A percentile compares a stretch with the other conserved stretches of the same genome.
Evolutionary conservation across 768 basidiomycete species (phyloP).

Genomic region (Pulveroboletus sp.): DNA sequence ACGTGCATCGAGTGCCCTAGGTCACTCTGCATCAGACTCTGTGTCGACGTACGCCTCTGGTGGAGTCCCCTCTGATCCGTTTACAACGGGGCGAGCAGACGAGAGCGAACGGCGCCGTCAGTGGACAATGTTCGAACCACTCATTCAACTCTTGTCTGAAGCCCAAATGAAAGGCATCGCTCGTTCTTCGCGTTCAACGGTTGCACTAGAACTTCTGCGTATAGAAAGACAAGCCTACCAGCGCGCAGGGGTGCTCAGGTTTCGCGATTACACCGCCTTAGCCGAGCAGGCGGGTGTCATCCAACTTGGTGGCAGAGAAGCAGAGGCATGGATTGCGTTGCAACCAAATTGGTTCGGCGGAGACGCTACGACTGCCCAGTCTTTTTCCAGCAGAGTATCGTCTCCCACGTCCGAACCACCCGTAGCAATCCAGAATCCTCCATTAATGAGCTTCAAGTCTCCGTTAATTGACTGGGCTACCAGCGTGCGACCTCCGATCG

Average conservation of each 20-base stretch:
- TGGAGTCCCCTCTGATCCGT: constrained; percentile 4
- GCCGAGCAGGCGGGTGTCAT: constrained; percentile 27
- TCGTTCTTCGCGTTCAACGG: constrained; percentile 36
- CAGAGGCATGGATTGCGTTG: constrained; percentile 26
- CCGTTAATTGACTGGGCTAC: constrained; percentile 1
- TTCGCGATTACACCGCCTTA: constrained; percentile 26
- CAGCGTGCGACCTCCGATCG: too few relatives aligned
- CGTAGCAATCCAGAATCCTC: constrained; percentile 1
- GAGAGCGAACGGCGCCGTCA: constrained; percentile 8
- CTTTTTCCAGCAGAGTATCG: neutral
- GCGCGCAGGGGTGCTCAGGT: constrained; percentile 25
- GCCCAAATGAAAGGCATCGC: constrained; percentile 27
- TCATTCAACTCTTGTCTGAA: constrained; percentile 22
- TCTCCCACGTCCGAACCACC: constrained; percentile 16
- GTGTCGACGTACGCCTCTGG: constrained; percentile 1
- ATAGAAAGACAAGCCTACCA: constrained; percentile 25
- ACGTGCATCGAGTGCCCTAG: constrained; percentile 4
- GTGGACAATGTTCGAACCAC: constrained; percentile 30
- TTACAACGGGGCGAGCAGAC: constrained; percentile 2
- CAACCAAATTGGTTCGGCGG: constrained; percentile 23
- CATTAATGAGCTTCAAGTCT: constrained; percentile 6
- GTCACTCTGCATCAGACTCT: neutral
- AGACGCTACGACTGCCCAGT: neutral
- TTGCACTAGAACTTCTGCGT: constrained; percentile 35
- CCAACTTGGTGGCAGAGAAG: constrained; percentile 17